Percentiles rank a stretch among this genome's conserved stretches.
Conservation (phyloP, 768 basidiomycete genomes). For the Russula earlei region DNA sequence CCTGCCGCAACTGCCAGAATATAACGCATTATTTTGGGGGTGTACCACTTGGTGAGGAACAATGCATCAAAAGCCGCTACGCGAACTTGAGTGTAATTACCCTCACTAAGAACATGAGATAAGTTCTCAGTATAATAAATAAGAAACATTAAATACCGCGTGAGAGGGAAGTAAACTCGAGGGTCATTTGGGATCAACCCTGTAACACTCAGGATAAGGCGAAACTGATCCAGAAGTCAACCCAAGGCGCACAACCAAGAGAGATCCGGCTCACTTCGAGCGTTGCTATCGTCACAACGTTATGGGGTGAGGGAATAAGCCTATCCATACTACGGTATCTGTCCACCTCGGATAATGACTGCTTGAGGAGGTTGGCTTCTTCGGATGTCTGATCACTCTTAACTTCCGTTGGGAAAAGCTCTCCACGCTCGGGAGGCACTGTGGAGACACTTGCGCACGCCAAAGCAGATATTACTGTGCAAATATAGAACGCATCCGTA, state of each 20-base stretch:
- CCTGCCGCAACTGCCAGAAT: slow-evolving; percentile 77
- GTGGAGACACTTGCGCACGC: slow-evolving; percentile 72
- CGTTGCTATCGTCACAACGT: slow-evolving; percentile 84
- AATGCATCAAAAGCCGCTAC: slow-evolving; percentile 91
- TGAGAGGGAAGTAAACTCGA: slow-evolving; percentile 75
- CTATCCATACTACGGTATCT: slow-evolving; percentile 93
- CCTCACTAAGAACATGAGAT: slow-evolving; percentile 51
- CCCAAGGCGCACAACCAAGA: background rate
- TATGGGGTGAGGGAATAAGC: slow-evolving; percentile 88
- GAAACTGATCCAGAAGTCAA: slow-evolving; percentile 44
- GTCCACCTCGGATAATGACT: slow-evolving; percentile 74
- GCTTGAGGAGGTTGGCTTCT: slow-evolving; percentile 60
- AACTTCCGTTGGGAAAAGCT: slow-evolving; percentile 60
- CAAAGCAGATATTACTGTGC: slow-evolving; percentile 73
- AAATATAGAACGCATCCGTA: slow-evolving; percentile 86
- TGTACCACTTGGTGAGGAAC: slow-evolving; percentile 83
- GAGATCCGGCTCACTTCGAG: slow-evolving; percentile 52
- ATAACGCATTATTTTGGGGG: slow-evolving; percentile 77
- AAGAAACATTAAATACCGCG: slow-evolving; percentile 47
- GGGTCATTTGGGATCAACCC: slow-evolving; percentile 71
- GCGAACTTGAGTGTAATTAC: slow-evolving; percentile 87
- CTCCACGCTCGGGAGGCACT: slow-evolving; percentile 71
- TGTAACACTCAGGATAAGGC: slow-evolving; percentile 66
- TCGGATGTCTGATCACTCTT: slow-evolving; percentile 57
- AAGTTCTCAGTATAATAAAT: background rate